Evolutionary conservation across 2,329 filamentous ascomycete genomes (phyloP).

Genomic region (Drechslera avenae): DNA sequence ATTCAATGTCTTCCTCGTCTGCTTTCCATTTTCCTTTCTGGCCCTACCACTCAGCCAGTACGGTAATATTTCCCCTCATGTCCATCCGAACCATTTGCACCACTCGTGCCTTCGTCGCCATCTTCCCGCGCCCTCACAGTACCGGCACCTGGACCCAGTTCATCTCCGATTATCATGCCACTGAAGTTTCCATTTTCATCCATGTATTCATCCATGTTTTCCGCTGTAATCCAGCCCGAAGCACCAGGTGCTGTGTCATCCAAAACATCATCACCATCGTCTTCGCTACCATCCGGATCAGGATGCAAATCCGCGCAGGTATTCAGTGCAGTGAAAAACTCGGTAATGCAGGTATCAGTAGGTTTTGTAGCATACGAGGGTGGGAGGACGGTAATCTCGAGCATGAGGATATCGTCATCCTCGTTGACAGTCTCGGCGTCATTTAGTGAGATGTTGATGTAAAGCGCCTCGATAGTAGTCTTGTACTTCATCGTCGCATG

Average conservation of each 20-base stretch:
- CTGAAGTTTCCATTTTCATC: slow-evolving; percentile 49
- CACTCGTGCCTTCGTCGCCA: slow-evolving; percentile 33
- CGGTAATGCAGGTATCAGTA: slow-evolving; percentile 46
- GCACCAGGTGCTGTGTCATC: slow-evolving; percentile 69
- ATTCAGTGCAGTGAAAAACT: slow-evolving; percentile 72
- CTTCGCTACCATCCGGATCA: slow-evolving; percentile 66
- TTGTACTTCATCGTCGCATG: slow-evolving; percentile 71
- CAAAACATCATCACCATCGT: slow-evolving; percentile 57
- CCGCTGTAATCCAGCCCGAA: slow-evolving; percentile 85
- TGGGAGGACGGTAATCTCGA: slow-evolving; percentile 72
- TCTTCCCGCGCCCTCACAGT: slow-evolving; percentile 45
- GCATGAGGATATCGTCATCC: slow-evolving; percentile 66
- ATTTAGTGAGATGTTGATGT: slow-evolving; percentile 51
- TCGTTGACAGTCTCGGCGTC: slow-evolving; percentile 61
- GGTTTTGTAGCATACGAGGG: slow-evolving; percentile 31
- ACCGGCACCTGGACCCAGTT: slow-evolving; percentile 46
- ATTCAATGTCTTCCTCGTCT: background rate
- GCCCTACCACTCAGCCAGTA: slow-evolving; percentile 29
- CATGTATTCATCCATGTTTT: slow-evolving; percentile 79
- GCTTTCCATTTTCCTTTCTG: background rate
- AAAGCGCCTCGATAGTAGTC: slow-evolving; percentile 39
- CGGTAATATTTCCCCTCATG: slow-evolving; percentile 47
- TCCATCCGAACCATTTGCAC: slow-evolving; percentile 27
- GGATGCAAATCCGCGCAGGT: slow-evolving; percentile 78
- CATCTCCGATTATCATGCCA: slow-evolving; percentile 35